phyloP scores from a whole-genome alignment of 495 filamentous ascomycete species.

The Penicillium subrubescens region DNA sequence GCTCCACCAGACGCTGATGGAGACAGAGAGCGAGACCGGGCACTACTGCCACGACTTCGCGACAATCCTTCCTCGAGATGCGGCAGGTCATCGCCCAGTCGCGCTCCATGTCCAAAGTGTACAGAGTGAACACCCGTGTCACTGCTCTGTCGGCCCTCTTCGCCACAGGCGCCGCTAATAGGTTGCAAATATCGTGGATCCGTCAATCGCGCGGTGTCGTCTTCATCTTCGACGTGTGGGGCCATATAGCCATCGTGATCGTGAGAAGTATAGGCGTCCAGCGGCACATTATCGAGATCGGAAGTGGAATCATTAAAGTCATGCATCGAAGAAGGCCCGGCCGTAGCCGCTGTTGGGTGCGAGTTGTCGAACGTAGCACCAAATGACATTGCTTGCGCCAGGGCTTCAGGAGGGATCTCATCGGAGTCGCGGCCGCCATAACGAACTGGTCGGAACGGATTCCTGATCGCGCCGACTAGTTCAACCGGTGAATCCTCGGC shows the following conservation, averaged over 20 bases:
- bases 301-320: slow-evolving; percentile 31
- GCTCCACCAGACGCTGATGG: slow-evolving; percentile 66
- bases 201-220: slow-evolving; percentile 70
- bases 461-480: slow-evolving; percentile 23
- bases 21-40: slow-evolving; percentile 64
- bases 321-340: slow-evolving; percentile 20
- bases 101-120: slow-evolving; percentile 47
- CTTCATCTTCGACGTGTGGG: slow-evolving; percentile 48
- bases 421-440: slow-evolving; percentile 29
- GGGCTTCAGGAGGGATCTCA: slow-evolving; percentile 49
- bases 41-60: slow-evolving; percentile 49
- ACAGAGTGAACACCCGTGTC: slow-evolving; percentile 63
- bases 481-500: slow-evolving; percentile 54
- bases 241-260: slow-evolving; percentile 55
- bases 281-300: slow-evolving; percentile 36
- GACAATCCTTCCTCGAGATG: slow-evolving; percentile 52
- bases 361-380: slow-evolving; percentile 57
- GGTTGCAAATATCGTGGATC: slow-evolving; percentile 62
- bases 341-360: slow-evolving; percentile 24
- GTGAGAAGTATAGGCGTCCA: slow-evolving; percentile 29
- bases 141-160: slow-evolving; percentile 57
- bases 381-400: slow-evolving; percentile 63
- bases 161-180: slow-evolving; percentile 59
- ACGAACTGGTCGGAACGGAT: slow-evolving; percentile 30
- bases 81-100: slow-evolving; percentile 64